Evolutionary conservation across 371 early-diverging fungal genomes (phyloP).

Genomic region (Actinomucor elegans): DNA sequence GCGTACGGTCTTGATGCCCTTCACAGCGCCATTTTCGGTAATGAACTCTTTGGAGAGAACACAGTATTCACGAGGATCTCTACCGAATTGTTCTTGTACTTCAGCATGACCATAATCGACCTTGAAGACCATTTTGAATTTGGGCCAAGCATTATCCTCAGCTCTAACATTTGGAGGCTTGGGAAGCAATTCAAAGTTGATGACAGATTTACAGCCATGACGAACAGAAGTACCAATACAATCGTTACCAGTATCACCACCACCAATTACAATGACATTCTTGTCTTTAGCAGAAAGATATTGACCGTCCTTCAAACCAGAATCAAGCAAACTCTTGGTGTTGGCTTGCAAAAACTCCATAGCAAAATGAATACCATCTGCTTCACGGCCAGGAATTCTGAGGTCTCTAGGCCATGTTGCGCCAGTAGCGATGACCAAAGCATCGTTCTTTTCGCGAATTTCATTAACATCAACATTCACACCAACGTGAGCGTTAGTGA

Average conservation of each 20-base stretch:
- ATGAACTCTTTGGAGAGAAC: slow-evolving; percentile 92
- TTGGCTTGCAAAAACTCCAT: slow-evolving; percentile 94
- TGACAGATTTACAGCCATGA: slow-evolving; percentile 86
- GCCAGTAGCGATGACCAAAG: slow-evolving; percentile 88
- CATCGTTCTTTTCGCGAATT: slow-evolving; percentile 72
- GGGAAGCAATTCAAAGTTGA: slow-evolving; percentile 95
- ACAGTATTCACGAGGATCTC: slow-evolving; percentile 93
- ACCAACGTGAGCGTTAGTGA: slow-evolving; percentile 87
- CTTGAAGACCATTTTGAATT: slow-evolving; percentile 90
- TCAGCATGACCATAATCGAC: slow-evolving; percentile 96
- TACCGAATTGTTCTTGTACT: slow-evolving; percentile 78
- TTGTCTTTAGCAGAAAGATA: slow-evolving; percentile 90
- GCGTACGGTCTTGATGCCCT: slow-evolving; percentile 89
- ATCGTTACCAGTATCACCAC: slow-evolving; percentile 97
- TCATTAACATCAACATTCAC: slow-evolving; percentile 69
- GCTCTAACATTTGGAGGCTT: slow-evolving; percentile 82
- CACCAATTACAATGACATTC: slow-evolving; percentile 97
- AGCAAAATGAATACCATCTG: slow-evolving; percentile 94
- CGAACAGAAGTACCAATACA: slow-evolving; percentile 94
- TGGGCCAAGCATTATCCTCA: slow-evolving; percentile 95
- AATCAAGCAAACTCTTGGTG: slow-evolving; percentile 84
- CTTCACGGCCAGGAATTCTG: slow-evolving; percentile 80
- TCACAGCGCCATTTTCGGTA: slow-evolving; percentile 75
- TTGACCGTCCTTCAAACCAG: slow-evolving; percentile 66
- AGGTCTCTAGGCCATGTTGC: slow-evolving; percentile 97